Base-by-base conservation (phyloP, 73 alveolate genomes). In the Paramecium tetraurelia region DNA sequence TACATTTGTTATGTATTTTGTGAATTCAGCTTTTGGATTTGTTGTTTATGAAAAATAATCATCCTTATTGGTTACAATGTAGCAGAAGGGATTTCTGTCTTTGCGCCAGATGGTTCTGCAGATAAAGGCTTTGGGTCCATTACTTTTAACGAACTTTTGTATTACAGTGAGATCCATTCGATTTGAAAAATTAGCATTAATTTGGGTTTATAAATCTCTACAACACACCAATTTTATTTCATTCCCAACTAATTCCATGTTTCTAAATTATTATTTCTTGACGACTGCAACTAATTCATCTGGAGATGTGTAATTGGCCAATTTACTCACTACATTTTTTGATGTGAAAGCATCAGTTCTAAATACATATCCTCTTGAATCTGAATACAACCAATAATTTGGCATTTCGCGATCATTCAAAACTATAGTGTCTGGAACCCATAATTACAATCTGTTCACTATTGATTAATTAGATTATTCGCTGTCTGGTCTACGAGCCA, bases 41-140 rank as follows among this genome's bases (percentile, higher is more conserved):
- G 86, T 97, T 31, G 92, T 38, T 20, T 31, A 22, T 12, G 40
- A 5, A 44, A 70, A 89, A 48, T 24, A 89, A 72, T 89, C 94
- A 31, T 59, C 95, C 88, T 96, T 97, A 95, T 96, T 96, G 3
- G 99, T 95, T 40, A 97, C 96, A 9, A 95, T 92, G 90, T 94
- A 97, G 48, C 97, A 95, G 48, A 53, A 90, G 14, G 98, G 97
- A 59, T 97, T 97, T 75, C 94, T 97, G 86, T 94, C 95, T 89
- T 95, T 94, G 76, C 98, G 88, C 96, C 97, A 96, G 6, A 95
- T 97, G 18, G 98, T 94, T 86, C 99, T 92, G 57, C 98, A 96
- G 29, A 97, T 75, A 86, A 96, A 97, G 2, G 99, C 98, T 69
- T 97, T 95, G 10, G 99, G 99, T 5, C 99, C 99, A 71, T 97